Evolutionary conservation across 805 yeast genomes (phyloP), one percentile per base, ranked within the genome.

Genomic region (Metschnikowia vanudenii): DNA sequence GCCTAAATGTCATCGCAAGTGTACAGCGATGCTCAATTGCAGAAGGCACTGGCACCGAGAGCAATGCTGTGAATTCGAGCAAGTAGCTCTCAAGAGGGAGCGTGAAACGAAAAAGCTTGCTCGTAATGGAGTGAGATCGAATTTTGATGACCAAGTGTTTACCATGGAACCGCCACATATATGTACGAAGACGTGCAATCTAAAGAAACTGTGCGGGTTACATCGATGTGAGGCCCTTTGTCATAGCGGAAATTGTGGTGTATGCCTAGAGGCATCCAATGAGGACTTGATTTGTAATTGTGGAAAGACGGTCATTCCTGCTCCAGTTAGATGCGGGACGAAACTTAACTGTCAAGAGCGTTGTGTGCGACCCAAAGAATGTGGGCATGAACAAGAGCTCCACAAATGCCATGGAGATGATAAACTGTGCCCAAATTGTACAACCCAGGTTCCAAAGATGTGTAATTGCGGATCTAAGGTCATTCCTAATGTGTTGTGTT

Each of bases 291-390:
- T 81, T 2, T 88, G 96, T 59, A 76, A 84, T 40, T 88, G 96
- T 69, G 96, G 96, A 2, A 73, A 76, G 52, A 88, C 96, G 0
- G 76, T 85, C 3, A 73, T 88, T 5, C 76, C 74, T 17, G 96
- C 96, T 0, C 96, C 96, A 0, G 88, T 88, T 9, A 69, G 96
- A 53, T 88, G 96, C 68, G 96, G 96, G 12, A 79, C 88, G 0
- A 71, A 65, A 37, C 60, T 86, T 3, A 74, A 73, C 10, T 88
- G 96, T 65, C 72, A 69, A 19, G 75, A 78, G 49, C 89, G 79
- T 51, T 88, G 96, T 63, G 64, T 69, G 3, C 70, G 88, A 41
- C 70, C 69, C 2, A 71, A 71, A 29, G 53, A 63, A 0, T 88
- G 96, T 73, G 96, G 92, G 0, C 96, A 88, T 62, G 63, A 72